Evolutionary conservation across 192 early-diverging fungal species (phyloP).

Genomic region (Endogone sp.): DNA sequence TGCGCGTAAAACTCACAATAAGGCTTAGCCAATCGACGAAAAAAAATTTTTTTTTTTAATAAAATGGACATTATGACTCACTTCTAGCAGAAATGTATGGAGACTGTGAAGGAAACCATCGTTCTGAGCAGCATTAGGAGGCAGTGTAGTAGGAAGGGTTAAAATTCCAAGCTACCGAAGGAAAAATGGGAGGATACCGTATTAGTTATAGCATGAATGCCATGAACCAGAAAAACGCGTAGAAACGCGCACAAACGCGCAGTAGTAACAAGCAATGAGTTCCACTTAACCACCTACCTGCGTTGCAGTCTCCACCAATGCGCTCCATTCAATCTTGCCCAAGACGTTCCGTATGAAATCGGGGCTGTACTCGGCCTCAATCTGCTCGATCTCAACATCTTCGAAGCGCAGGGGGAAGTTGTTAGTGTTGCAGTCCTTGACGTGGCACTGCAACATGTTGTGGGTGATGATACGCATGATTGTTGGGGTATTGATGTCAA

Average conservation of each 20-base stretch:
- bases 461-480: slow-evolving; percentile 92
- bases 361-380: slow-evolving; percentile 84
- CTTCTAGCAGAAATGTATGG: slow-evolving; percentile 80
- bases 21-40: too few relatives aligned
- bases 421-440: slow-evolving; percentile 86
- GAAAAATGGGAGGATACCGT: neutral
- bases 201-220: neutral
- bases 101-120: slow-evolving; percentile 69
- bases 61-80: too few relatives aligned
- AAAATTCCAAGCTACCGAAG: slow-evolving; percentile 62
- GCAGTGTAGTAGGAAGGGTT: slow-evolving; percentile 57
- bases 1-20: too few relatives aligned
- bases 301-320: slow-evolving; percentile 56
- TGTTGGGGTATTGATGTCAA: neutral
- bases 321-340: slow-evolving; percentile 75
- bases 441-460: slow-evolving; percentile 99
- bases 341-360: slow-evolving; percentile 83
- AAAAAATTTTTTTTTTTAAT: too few relatives aligned
- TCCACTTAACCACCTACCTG: slow-evolving; percentile 46
- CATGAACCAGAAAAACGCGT: neutral
- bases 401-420: slow-evolving; percentile 90
- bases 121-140: slow-evolving; percentile 53
- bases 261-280: neutral
- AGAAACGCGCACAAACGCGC: neutral
- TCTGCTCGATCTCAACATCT: slow-evolving; percentile 76